Evolutionary conservation across 805 yeast species (phyloP), one percentile per base, ranked within the genome.

Genomic region (Deakozyma indianensis): DNA sequence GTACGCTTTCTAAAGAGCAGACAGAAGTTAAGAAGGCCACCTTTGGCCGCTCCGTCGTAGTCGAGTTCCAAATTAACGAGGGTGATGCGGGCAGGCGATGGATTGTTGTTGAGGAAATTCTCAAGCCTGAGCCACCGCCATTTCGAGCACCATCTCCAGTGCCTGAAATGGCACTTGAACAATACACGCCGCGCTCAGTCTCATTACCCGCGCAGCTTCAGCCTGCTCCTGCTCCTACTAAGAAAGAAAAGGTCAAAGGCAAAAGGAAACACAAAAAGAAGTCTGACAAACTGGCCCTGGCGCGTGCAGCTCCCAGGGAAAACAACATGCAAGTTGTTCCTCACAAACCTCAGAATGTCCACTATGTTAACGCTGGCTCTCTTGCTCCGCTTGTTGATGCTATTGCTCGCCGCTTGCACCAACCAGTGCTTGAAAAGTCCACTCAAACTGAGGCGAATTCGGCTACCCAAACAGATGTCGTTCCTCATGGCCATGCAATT

Each of bases 1-100:
- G 87, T 1, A 73, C 86, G 1, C 58, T 85, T 22, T 84, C 84
- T 0, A 70, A 78, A 25, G 95, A 86, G 57, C 82, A 83, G 56
- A 75, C 86, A 0, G 68, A 71, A 25, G 61, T 67, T 22, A 77
- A 77, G 53, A 82, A 82, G 59, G 71, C 73, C 25, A 60, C 80
- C 1, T 86, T 86, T 65, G 95, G 95, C 7, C 72, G 92, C 51
- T 78, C 94, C 0, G 69, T 84, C 46, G 84, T 86, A 4, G 74
- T 84, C 44, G 95, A 86, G 53, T 85, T 84, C 41, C 85, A 83
- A 41, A 69, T 83, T 51, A 78, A 78, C 51, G 88, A 78, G 25
- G 86, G 69, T 54, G 83, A 73, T 15, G 42, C 35, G 9, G 53
- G 55, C 2, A 41, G 52, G 20, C 50, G 59, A n/a, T 57, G 61